Base-by-base conservation (phyloP, 176 grass and related monocot genomes). In the Aegilops longissima region DNA sequence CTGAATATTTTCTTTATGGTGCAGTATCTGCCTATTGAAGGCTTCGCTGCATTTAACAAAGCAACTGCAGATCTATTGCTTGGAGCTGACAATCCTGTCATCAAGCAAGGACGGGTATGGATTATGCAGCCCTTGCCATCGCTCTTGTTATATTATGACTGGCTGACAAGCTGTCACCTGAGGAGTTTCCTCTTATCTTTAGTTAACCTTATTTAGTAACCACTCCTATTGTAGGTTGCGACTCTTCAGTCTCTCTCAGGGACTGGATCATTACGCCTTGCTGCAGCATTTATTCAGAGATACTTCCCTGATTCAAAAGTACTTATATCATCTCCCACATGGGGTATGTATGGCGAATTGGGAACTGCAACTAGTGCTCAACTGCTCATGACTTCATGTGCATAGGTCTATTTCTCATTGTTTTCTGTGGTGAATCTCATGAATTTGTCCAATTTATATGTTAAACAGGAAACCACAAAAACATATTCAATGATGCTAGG, bases 1-100 rank as follows among this genome's bases (percentile, higher is more conserved):
- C 17, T 84, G 35, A 73, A 80, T 63, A 20, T 77, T 81, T 86
- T 38, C 17, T 85, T 77, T 81, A 54, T 70, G 29, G 61, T 87
- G 82, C 89, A 99, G 94, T 99, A 99, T 94, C 94, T 96, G 72
- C 97, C 97, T 80, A 99, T 99, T 78, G 97, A 99, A 96, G 94
- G 97, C 27, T 82, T 99, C 40, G 89, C 89, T 75, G 92, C 94
- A 73, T 99, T 99, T 91, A 96, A 99, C 82, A 99, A 96, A 80
- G 92, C 85, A 33, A 99, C 97, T 61, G 90, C 97, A 75, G 94
- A 98, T 62, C 85, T 98, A 86, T 35, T 98, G 62, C 77, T 96
- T 80, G 97, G 92, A 84, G 90, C 92, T 86, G 94, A 94, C 85
- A 99, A 94, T 83, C 84, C 82, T 78, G 89, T 80, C 63, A 93